Base-by-base conservation (phyloP, 768 basidiomycete species). In the Suillus lakei region DNA sequence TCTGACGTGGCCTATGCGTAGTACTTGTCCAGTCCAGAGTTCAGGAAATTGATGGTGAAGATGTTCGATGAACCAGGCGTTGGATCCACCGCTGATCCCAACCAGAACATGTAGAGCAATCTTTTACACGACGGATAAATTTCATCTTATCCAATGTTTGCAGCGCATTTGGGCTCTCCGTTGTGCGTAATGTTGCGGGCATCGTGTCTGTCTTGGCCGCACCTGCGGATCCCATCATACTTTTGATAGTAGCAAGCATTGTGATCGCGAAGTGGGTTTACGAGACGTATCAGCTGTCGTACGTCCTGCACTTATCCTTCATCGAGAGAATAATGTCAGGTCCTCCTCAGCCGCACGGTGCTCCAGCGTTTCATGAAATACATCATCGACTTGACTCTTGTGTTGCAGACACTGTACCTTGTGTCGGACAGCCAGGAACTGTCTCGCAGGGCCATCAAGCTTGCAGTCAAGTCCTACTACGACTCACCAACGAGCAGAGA, bases 311-410 rank as follows among this genome's bases (percentile, higher is more conserved):
- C 18, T 16, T 10, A 30, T 21, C 3, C 32, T 38, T 65, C 16
- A 32, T 30, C 13, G 3, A 26, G 2, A 54, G 21, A 54, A 13
- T 34, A 54, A 13, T 21, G 21, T 34, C 8, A 7, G 26, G 9
- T 54, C 26, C 13, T 66, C 10, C 32, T 39, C 23, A 61, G 66
- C 15, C 50, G 53, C 8, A 3, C 30, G 13, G 66, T 64, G 18
- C 61, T 68, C 16, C 70, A 64, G 23, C 66, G 64, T 44, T 63
- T 74, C 16, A 74, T 74, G 65, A 63, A 64, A 28, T 74, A 74
- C 56, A 74, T 74, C 44, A 62, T 74, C 39, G 73, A 74, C 64
- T 46, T 74, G 3, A 74, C 72, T 8, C 65, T 73, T 41, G 66
- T 74, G 36, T 61, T 74, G 63, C 72, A 74, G n/a, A 69, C 53